Conservation (phyloP, 441 rosid genomes). For the Theobroma grandiflorum region DNA sequence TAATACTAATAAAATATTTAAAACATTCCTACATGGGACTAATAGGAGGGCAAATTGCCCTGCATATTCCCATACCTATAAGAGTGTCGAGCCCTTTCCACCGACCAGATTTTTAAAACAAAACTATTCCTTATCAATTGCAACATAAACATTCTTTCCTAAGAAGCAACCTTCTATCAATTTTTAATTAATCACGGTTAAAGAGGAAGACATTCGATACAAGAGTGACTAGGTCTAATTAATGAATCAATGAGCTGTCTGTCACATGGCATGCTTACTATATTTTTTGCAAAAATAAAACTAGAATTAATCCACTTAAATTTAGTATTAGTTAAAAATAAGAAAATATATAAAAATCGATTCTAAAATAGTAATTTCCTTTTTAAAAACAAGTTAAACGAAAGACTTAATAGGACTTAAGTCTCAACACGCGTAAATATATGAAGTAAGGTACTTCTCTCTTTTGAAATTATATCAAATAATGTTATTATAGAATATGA, state of each 20-base stretch:
- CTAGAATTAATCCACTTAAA: too few species aligned
- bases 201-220: not conserved
- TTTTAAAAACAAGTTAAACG: not conserved
- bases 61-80: not conserved
- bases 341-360: not conserved
- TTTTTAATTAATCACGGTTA: not conserved
- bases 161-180: constrained; percentile 4
- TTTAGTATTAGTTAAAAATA: not conserved
- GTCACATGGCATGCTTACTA: not conserved
- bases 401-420: not conserved
- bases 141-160: not conserved
- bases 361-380: too few species aligned
- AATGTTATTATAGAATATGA: not conserved
- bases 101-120: not conserved
- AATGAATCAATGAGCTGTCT: not conserved
- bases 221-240: not conserved
- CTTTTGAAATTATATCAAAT: not conserved
- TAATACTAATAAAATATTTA: not conserved
- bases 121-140: not conserved
- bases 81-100: not conserved
- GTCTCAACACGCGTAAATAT: not conserved
- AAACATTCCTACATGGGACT: not conserved
- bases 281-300: not conserved
- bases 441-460: not conserved
- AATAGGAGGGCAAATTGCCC: not conserved